Base-by-base conservation (phyloP, 148 eudicot genomes). In the Fagopyrum homotropicum region DNA sequence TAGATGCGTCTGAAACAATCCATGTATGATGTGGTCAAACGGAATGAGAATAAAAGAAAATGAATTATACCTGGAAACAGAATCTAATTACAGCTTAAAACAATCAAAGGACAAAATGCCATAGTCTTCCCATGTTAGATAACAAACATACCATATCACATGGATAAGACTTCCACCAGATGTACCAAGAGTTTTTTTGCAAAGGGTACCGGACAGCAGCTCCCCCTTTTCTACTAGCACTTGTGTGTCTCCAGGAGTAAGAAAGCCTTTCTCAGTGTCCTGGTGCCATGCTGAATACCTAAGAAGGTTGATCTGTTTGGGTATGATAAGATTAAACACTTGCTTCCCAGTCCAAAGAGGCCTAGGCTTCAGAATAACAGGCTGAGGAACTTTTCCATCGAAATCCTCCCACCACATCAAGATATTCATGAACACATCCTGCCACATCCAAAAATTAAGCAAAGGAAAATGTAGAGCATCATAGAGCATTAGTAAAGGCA, bases 401-500 rank as follows among this genome's bases (percentile, higher is more conserved):
- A 96, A 96, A 86, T 96, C 99, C 78, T 96, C 99, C 99, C 99
- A 96, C 99, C 99, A 96, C 99, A 96, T 92, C 73, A 96, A 84
- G 60, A 84, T 96, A 70, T 96, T 96, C 99, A 96, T 96, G 56
- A 96, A 96, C 35, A 96, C 99, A 84, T 96, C 99, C 99, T 96
- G 83, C 73, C 73, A 66, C 66, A 73, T 16, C 29, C 48, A 61
- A 56, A 46, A 8, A 73, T 47, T 12, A 17, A n/a, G 5, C 9
- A 40, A 46, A 9, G 46, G 9, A 14, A 50, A 4, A 52, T 22
- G 16, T 46, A 4, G 16, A 4, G 16, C 16, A 15, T 50, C 56
- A 17, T 59, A 47, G 71, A 56, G 35, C 45, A 70, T 16, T 45
- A 74, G 29, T 52, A 15, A 56, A 46, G 69, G 45, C 14, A 75